Evolutionary conservation across 371 early-diverging fungal species (phyloP), one percentile per base, ranked within the genome.

Genomic region (Dentiscutata heterogama): DNA sequence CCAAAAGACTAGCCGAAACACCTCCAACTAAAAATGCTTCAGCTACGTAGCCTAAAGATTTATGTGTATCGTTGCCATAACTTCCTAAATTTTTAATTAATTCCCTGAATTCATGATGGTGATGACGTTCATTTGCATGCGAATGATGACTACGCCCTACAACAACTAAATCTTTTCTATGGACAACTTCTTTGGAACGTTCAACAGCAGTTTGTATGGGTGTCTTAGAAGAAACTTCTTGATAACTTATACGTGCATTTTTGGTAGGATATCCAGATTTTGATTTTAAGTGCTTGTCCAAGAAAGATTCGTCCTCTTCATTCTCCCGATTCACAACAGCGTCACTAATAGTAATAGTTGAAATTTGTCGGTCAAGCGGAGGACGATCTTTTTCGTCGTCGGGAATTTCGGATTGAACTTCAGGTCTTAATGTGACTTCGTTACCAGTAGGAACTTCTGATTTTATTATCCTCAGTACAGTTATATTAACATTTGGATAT

Each of bases 141-240:
- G 39, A 56, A 58, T 78, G 29, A 29, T 78, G 70, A 31, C 83
- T 64, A 39, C 89, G 83, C 22, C 89, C 89, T 42, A 88, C 82
- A 1, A 89, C 50, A 42, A 89, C 78, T 53, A 89, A 82, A 82
- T 89, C 89, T 14, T 83, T 51, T 18, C 76, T 65, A 5, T 76
- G 13, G 2, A 82, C 35, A 27, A 84, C 60, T 14, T 73, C 42
- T 27, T 86, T 86, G 3, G 86, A 80, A n/a, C 73, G 82, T 42
- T 84, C 68, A 64, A 87, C 67, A n/a, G 87, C 83, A 8, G 87
- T 84, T 72, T 89, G 87, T 68, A 88, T 68, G 27, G 88, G 85
- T 61, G 86, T 86, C 0, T 84, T 54, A 0, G 88, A 85, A 16
- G 64, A 70, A 18, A 85, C 2, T 81, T 78, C 51, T 46, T 29